A percentile compares a stretch with the other conserved stretches of the same genome.
Evolutionary conservation across 305 asterid species (phyloP).

Genomic region (Rubia occidens): DNA sequence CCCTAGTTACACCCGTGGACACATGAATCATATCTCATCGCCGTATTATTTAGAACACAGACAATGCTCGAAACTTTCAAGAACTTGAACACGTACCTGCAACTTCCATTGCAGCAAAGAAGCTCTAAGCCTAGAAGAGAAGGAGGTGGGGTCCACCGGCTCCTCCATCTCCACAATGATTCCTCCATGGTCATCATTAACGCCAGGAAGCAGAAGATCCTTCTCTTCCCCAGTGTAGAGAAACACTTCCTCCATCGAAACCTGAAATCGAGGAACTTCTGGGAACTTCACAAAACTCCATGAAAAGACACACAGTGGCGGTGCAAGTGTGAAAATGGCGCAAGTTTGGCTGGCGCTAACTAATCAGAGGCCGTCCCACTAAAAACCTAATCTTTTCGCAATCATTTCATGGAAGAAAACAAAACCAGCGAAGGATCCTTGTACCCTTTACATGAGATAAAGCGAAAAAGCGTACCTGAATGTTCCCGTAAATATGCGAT

Average conservation of each 20-base stretch:
- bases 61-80: background rate
- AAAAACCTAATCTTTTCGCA: slow-evolving; percentile 8
- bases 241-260: slow-evolving; percentile 29
- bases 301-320: background rate
- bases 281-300: background rate
- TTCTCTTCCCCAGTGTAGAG: slow-evolving; percentile 27
- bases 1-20: too few species aligned
- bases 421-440: background rate
- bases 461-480: slow-evolving; percentile 7
- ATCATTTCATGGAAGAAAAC: slow-evolving; percentile 2
- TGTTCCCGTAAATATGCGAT: too few species aligned
- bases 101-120: slow-evolving; percentile 52
- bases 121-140: slow-evolving; percentile 35
- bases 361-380: background rate
- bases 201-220: slow-evolving; percentile 35
- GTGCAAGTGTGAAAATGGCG: slow-evolving; percentile 2
- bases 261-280: background rate
- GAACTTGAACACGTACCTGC: slow-evolving; percentile 34
- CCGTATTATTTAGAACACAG: background rate
- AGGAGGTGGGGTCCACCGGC: slow-evolving; percentile 38
- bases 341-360: background rate
- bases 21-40: background rate
- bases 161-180: slow-evolving; percentile 50
- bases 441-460: background rate
- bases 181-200: slow-evolving; percentile 58